These are phyloP conservation scores for Grigorovia humatica DNA, from an alignment of 805 yeast species.

Conservation along the genomic window DNA sequence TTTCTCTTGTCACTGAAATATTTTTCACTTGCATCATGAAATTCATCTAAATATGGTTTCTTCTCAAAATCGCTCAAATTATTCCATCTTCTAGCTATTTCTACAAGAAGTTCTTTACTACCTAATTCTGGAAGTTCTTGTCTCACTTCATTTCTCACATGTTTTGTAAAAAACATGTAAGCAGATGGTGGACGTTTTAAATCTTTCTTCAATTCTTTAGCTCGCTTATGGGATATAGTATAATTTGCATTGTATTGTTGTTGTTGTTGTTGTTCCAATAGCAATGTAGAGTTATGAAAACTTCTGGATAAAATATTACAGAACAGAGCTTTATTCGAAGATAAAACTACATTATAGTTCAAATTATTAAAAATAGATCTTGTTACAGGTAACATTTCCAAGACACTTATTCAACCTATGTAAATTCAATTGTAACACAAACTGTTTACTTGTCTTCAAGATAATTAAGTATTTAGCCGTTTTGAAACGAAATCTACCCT, in stretches of 20 bases:
- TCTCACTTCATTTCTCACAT: conserved; percentile 10
- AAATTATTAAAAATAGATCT: too few relatives aligned
- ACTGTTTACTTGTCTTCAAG: too few relatives aligned
- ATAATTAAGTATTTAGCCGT: too few relatives aligned
- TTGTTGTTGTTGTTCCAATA: too few relatives aligned
- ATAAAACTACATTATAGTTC: too few relatives aligned
- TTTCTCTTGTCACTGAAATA: conserved; percentile 5
- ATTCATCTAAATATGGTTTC: conserved; percentile 51
- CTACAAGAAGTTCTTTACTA: conserved; percentile 12
- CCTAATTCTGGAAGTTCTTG: conserved; percentile 12
- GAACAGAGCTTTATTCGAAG: neutral
- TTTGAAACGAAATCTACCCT: too few relatives aligned
- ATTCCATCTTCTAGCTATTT: conserved; percentile 22
- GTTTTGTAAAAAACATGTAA: conserved; percentile 17
- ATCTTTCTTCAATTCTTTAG: neutral
- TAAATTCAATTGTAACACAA: too few relatives aligned
- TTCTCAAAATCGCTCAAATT: conserved; percentile 12
- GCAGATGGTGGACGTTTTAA: conserved; percentile 25
- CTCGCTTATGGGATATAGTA: too few relatives aligned
- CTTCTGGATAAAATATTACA: neutral
- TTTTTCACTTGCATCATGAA: conserved; percentile 8
- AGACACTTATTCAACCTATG: too few relatives aligned
- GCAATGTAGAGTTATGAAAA: neutral
- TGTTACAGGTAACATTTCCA: neutral
- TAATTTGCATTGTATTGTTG: neutral